Base-by-base conservation (phyloP, 169 alveolate species). In the Babesia bigemina region DNA sequence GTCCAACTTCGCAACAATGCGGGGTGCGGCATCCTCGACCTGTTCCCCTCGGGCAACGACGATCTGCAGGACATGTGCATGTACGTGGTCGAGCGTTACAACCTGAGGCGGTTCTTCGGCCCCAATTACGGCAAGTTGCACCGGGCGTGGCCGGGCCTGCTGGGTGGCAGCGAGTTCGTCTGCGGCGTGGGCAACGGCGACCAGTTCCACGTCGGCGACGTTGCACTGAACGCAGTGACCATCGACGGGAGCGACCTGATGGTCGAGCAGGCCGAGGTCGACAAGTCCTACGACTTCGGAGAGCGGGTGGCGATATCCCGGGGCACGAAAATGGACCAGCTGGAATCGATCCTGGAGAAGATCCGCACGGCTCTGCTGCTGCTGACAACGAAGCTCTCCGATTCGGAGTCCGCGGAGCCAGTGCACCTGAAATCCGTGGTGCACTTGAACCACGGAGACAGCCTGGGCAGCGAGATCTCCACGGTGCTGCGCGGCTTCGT, bases 271-370 rank as follows among this genome's bases (percentile, higher is more conserved):
- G 39, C 39, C 11, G 74, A 65, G 11, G 14, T 33, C 1, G 47
- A 47, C n/a, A 16, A 13, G 24, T 8, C 53, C 16, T 26, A 17
- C 28, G 52, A 42, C 10, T 33, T n/a, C 29, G 39, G 24, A 0
- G 48, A 47, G 8, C 36, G 17, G 0, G 60, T 21, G 13, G 28
- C 22, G 8, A 21, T 60, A 4, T 29, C 52, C 10, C 17, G 21
- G 10, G 16, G 14, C 1, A 0, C 72, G 21, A 44, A 24, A 3
- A 24, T 48, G 42, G 70, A 39, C 19, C 26, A 39, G 14, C 8
- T 71, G n/a, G 81, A 58, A 24, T 53, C 45, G 17, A 44, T 21
- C n/a, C n/a, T 75, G 36, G 84, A 75, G 44, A 67, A 36, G 42
- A 70, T 73, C 24, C 28, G 84, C 8, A 28, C 1, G 65, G 66